A percentile compares a stretch with the other conserved stretches of the same genome.
These are phyloP conservation scores for Tephrocybe sp. DNA, from an alignment of 768 basidiomycete genomes.

Conservation along the genomic window DNA sequence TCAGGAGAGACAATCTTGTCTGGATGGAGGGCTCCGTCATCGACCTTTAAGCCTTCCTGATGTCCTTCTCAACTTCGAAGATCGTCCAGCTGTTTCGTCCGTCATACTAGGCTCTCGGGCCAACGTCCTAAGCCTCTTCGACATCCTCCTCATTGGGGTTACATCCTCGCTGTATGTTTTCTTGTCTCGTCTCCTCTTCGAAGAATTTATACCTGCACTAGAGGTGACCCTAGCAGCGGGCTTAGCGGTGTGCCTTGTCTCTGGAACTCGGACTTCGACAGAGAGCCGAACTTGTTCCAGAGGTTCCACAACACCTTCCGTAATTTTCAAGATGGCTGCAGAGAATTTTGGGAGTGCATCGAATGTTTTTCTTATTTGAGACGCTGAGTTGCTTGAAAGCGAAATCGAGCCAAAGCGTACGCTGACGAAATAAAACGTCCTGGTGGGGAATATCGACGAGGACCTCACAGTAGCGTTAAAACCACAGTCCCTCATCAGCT, in stretches of 20 bases:
- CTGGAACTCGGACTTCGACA: background rate
- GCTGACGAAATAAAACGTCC: background rate
- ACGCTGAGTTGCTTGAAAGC: background rate
- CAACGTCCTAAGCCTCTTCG: background rate
- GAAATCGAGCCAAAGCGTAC: background rate
- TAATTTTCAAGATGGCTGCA: background rate
- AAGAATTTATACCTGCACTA: background rate
- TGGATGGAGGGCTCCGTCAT: background rate
- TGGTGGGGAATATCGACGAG: too few relatives aligned
- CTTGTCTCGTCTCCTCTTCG: background rate
- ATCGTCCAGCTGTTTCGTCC: background rate
- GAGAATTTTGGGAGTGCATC: conserved; percentile 3
- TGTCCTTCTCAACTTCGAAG: background rate
- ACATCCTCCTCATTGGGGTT: background rate
- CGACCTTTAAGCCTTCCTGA: background rate
- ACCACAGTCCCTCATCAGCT: conserved; percentile 5
- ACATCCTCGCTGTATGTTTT: background rate
- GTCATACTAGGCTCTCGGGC: background rate
- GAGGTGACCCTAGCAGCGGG: background rate
- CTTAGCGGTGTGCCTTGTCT: background rate
- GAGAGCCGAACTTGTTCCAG: background rate
- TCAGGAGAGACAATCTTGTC: too few relatives aligned
- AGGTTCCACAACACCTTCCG: background rate
- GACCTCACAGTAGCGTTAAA: background rate
- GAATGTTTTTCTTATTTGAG: background rate